Conservation (phyloP, 306 rosid genomes). For the Albizia julibrissin region DNA sequence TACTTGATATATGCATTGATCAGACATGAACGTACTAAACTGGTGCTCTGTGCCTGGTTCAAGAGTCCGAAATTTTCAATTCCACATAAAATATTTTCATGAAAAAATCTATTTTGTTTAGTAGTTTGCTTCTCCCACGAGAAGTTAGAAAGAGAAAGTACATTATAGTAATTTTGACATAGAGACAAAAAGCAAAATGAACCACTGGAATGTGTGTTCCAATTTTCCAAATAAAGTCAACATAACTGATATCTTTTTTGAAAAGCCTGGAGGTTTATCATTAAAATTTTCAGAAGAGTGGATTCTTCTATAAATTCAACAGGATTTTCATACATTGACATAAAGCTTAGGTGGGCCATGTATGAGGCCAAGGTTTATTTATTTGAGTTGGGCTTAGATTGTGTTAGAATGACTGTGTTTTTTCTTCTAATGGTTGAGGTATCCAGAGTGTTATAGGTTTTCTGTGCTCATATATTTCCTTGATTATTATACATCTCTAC, state of each 20-base stretch:
- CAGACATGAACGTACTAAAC: neutral
- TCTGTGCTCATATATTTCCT: conserved; percentile 2
- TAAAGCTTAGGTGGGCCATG: neutral
- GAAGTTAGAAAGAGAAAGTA: neutral
- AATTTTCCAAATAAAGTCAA: neutral
- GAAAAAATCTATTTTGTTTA: neutral
- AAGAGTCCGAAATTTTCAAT: neutral
- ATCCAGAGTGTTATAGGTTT: conserved; percentile 10
- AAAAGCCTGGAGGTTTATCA: neutral
- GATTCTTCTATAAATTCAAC: neutral
- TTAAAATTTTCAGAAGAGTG: neutral
- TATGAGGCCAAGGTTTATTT: neutral
- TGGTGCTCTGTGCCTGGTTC: neutral
- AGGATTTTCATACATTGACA: neutral
- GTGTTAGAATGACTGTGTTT: conserved; percentile 20
- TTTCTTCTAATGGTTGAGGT: conserved; percentile 20
- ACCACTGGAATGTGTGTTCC: conserved; percentile 6
- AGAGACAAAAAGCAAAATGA: conserved; percentile 9
- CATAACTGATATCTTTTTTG: neutral
- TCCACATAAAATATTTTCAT: conserved; percentile 1
- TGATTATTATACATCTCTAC: neutral
- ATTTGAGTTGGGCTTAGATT: conserved; percentile 7
- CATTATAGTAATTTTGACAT: conserved; percentile 8
- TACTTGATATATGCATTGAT: neutral
- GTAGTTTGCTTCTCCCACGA: neutral